Evolutionary conservation across 768 basidiomycete species (phyloP).

Genomic region (Vishniacozyma victoriae): DNA sequence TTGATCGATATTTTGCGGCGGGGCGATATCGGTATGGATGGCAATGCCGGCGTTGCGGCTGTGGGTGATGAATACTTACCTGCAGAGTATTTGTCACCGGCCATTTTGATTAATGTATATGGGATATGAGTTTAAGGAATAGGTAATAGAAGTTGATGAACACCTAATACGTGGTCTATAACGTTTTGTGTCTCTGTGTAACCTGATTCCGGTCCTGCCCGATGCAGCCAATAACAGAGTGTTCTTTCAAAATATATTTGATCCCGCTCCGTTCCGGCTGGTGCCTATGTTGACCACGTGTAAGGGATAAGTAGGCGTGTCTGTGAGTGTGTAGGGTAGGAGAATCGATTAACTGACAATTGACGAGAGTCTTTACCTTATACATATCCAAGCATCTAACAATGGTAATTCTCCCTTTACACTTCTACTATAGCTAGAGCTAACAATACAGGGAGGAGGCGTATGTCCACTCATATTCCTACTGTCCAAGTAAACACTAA

Average conservation of each 20-base stretch:
- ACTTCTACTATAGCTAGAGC: background rate
- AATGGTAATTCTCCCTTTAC: too few relatives aligned
- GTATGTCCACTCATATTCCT: conserved; percentile 7
- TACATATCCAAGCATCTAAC: too few relatives aligned
- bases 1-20: background rate
- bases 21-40: too few relatives aligned
- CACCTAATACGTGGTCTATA: background rate
- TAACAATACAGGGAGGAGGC: conserved; percentile 17
- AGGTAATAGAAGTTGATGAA: background rate
- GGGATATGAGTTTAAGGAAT: background rate
- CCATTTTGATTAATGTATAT: conserved; percentile 9
- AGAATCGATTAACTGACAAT: too few relatives aligned
- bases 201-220: conserved; percentile 8
- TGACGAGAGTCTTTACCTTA: too few relatives aligned
- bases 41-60: conserved; percentile 6
- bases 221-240: conserved; percentile 11
- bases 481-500: background rate
- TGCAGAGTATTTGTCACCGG: conserved; percentile 18
- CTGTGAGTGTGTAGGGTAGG: too few relatives aligned
- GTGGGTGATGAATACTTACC: conserved; percentile 12
- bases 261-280: too few relatives aligned
- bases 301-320: too few relatives aligned
- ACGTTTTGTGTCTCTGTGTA: background rate
- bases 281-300: too few relatives aligned
- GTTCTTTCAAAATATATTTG: too few relatives aligned